Conservation (phyloP, 75 land plant genomes). For the Sequoia sempervirens region DNA sequence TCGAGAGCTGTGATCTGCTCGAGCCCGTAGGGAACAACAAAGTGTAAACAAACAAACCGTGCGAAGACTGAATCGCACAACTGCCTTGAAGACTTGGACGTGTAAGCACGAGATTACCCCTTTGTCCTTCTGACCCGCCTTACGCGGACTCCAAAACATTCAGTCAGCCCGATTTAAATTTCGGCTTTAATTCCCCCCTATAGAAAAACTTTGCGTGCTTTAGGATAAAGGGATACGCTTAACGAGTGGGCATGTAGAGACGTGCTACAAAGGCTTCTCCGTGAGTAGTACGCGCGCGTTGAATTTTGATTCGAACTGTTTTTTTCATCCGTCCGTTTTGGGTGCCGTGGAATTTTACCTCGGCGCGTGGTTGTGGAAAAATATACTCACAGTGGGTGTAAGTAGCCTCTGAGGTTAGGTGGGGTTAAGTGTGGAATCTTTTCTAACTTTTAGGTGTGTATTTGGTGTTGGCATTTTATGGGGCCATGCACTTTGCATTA, state of each 20-base stretch:
- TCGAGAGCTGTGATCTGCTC: background rate
- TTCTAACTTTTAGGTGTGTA: no score
- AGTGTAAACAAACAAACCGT: background rate
- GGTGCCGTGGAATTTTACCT: no score
- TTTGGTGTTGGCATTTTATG: no score
- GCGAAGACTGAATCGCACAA: background rate
- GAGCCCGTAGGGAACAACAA: background rate
- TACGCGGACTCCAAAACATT: slow-evolving; percentile 11
- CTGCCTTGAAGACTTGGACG: background rate
- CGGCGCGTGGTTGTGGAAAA: no score
- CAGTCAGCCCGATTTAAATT: background rate
- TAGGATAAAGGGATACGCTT: background rate
- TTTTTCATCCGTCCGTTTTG: background rate
- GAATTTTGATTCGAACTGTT: background rate
- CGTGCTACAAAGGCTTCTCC: background rate
- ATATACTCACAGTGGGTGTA: no score
- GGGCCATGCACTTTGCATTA: no score
- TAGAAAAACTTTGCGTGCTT: background rate
- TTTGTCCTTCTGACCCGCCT: slow-evolving; percentile 9
- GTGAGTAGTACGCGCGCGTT: background rate
- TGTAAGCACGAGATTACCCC: background rate
- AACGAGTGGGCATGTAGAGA: background rate
- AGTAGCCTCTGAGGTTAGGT: no score
- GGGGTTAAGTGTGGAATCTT: no score
- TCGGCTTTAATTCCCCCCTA: slow-evolving; percentile 2